Conservation (phyloP, 2,329 filamentous ascomycete species). For the Onygenales sp. region DNA sequence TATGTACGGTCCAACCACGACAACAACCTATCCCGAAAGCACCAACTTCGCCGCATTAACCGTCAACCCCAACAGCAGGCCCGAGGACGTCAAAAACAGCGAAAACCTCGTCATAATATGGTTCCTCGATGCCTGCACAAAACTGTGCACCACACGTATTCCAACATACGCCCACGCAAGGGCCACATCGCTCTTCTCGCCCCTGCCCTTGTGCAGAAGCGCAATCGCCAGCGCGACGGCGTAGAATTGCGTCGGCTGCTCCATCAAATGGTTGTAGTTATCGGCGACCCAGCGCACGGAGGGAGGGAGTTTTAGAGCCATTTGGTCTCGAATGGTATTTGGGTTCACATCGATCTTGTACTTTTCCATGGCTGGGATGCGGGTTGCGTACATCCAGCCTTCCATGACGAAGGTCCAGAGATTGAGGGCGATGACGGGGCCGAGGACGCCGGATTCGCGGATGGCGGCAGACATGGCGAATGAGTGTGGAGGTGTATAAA, state of each 20-base stretch:
- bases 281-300: conserved; percentile 28
- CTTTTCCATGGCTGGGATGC: conserved; percentile 26
- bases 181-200: conserved; percentile 17
- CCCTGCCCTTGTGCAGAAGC: conserved; percentile 12
- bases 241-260: conserved; percentile 39
- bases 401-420: conserved; percentile 35
- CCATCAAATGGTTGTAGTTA: conserved; percentile 36
- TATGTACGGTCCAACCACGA: too few relatives aligned
- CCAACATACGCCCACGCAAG: conserved; percentile 37
- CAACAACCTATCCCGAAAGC: background rate
- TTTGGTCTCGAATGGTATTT: conserved; percentile 15
- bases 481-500: background rate
- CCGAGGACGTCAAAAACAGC: conserved; percentile 22
- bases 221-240: conserved; percentile 29
- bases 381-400: conserved; percentile 31
- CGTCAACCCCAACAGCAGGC: conserved; percentile 24
- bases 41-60: conserved; percentile 8
- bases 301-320: conserved; percentile 19
- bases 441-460: conserved; percentile 15
- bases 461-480: background rate
- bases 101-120: conserved; percentile 27
- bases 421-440: conserved; percentile 24
- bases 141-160: conserved; percentile 29
- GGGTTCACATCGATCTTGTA: conserved; percentile 17
- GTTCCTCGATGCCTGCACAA: conserved; percentile 32